Conservation (phyloP, 164 flowering plant species). For the Paratinospora sagittata region DNA sequence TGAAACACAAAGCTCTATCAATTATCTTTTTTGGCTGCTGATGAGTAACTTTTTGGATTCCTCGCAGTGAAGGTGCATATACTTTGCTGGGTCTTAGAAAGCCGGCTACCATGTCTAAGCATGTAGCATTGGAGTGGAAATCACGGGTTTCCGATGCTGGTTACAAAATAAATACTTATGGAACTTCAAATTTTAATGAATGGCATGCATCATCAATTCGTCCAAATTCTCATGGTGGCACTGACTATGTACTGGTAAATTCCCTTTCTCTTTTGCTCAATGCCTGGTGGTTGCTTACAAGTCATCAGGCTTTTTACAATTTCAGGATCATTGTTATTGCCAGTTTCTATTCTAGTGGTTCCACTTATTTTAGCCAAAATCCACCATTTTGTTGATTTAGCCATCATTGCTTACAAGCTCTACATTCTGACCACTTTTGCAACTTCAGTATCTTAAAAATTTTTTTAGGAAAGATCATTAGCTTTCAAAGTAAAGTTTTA, state of each 20-base stretch:
- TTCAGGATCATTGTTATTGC: too few species aligned
- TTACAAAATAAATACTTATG: conserved; percentile 33
- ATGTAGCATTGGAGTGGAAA: neutral
- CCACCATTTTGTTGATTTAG: too few species aligned
- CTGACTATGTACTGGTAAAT: conserved; percentile 37
- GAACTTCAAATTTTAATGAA: conserved; percentile 31
- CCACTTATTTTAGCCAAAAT: too few species aligned
- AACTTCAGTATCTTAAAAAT: neutral
- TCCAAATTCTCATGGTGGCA: conserved; percentile 37
- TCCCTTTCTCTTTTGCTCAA: neutral
- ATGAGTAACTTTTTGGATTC: conserved; percentile 6
- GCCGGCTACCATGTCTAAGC: conserved; percentile 2
- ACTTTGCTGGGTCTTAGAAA: conserved; percentile 21
- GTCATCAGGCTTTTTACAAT: too few species aligned
- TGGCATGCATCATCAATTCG: conserved; percentile 45
- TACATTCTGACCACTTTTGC: neutral
- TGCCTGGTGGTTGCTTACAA: too few species aligned
- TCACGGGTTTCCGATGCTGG: conserved; percentile 5
- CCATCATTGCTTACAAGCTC: neutral
- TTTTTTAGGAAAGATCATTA: too few species aligned
- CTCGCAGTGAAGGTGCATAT: conserved; percentile 33
- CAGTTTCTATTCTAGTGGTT: too few species aligned
- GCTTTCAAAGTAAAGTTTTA: too few species aligned
- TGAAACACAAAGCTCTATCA: too few species aligned
- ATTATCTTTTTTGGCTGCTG: too few species aligned